These are phyloP conservation scores for Earliella scabrosa DNA, from an alignment of 1,284 basidiomycete species.

Conservation along the genomic window DNA sequence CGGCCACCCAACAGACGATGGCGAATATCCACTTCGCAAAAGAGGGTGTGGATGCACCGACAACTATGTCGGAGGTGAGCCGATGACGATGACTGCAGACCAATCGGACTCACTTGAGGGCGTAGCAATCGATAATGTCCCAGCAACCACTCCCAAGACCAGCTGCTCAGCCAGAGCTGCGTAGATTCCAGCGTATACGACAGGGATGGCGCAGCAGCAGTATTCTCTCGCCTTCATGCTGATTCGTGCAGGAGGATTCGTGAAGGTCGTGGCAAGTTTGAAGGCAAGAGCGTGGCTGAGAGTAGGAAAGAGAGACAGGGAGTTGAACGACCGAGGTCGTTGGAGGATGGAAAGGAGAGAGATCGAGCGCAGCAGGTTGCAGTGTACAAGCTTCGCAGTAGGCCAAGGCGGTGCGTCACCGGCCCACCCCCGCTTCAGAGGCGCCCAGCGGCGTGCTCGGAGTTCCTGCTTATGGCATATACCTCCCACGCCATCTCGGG, in stretches of 20 bases:
- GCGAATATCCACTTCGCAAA: slow-evolving; percentile 79
- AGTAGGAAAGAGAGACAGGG: slow-evolving; percentile 5
- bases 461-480: slow-evolving; percentile 4
- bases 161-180: slow-evolving; percentile 79
- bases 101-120: slow-evolving; percentile 68
- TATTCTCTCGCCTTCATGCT: slow-evolving; percentile 71
- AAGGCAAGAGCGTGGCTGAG: slow-evolving; percentile 10
- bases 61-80: slow-evolving; percentile 55
- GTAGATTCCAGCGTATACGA: slow-evolving; percentile 88
- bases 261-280: slow-evolving; percentile 14
- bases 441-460: not conserved
- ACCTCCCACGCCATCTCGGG: slow-evolving; percentile 22
- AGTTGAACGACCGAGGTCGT: too few relatives aligned
- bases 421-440: not conserved
- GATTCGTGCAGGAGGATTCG: slow-evolving; percentile 3
- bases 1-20: slow-evolving; percentile 73
- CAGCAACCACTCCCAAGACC: slow-evolving; percentile 69
- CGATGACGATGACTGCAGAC: not conserved
- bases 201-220: slow-evolving; percentile 84
- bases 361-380: not conserved
- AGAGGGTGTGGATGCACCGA: slow-evolving; percentile 80
- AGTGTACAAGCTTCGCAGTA: not conserved
- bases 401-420: slow-evolving; percentile 5
- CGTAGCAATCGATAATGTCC: slow-evolving; percentile 79
- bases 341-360: too few relatives aligned